A percentile compares a stretch with the other conserved stretches of the same genome.
Conservation (phyloP, 108 stramenopile species). For the Bacterosira constricta region DNA sequence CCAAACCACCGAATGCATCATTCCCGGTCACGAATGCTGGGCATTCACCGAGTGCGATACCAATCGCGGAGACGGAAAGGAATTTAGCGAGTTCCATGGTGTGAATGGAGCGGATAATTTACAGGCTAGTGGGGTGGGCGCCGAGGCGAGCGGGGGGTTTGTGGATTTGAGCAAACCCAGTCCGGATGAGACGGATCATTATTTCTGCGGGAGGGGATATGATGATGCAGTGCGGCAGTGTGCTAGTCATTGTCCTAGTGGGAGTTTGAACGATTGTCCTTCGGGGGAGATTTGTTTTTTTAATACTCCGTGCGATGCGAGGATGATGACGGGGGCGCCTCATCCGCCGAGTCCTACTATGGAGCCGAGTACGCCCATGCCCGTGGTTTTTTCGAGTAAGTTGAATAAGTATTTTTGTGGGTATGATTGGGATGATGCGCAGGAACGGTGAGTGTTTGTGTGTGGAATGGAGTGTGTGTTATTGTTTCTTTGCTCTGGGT, state of each 20-base stretch:
- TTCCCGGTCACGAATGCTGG: conserved; percentile 51
- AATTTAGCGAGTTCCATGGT: conserved; percentile 41
- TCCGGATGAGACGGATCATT: conserved; percentile 44
- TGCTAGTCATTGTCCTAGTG: conserved; percentile 38
- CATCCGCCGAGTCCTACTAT: conserved; percentile 30
- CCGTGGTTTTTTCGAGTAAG: conserved; percentile 31
- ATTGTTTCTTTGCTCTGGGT: background rate
- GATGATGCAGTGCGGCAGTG: conserved; percentile 38
- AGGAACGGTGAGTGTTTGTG: conserved; percentile 36
- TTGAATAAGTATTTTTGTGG: conserved; percentile 53
- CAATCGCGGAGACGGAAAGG: conserved; percentile 31
- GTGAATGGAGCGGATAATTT: conserved; percentile 31
- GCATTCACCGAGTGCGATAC: conserved; percentile 54
- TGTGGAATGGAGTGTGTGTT: background rate
- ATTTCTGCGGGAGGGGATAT: conserved; percentile 45
- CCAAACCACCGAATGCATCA: conserved; percentile 42
- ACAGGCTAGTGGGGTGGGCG: conserved; percentile 33
- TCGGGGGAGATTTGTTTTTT: conserved; percentile 47
- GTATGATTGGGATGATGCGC: conserved; percentile 48
- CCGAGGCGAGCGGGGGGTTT: conserved; percentile 30
- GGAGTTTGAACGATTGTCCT: conserved; percentile 50
- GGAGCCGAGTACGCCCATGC: conserved; percentile 40
- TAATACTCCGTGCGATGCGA: conserved; percentile 51
- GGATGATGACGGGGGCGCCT: conserved; percentile 36
- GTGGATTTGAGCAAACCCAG: conserved; percentile 43